Percentiles rank a stretch among this genome's conserved stretches.
These are phyloP conservation scores for Aegilops speltoides DNA, from an alignment of 176 grass and related monocot species.

Conservation along the genomic window DNA sequence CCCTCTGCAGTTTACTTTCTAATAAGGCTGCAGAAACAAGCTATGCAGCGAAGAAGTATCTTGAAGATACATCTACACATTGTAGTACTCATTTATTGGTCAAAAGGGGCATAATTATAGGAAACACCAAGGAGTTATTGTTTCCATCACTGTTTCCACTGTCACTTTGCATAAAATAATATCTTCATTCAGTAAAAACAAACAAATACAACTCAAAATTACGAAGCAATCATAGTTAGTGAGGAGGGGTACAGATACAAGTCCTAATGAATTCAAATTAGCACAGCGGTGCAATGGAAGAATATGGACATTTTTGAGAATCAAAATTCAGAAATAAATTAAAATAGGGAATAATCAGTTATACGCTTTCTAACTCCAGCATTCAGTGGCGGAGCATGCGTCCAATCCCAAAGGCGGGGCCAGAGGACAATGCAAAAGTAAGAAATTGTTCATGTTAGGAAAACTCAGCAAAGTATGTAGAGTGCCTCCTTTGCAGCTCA, in stretches of 20 bases:
- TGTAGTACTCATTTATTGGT: background rate
- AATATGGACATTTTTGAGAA: background rate
- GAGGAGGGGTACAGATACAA: background rate
- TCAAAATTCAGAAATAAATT: background rate
- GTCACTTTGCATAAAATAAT: background rate
- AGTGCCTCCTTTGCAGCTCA: too few species aligned
- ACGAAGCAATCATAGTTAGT: conserved; percentile 7
- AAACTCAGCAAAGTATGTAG: too few species aligned
- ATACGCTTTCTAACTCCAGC: too few species aligned
- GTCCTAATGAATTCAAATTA: background rate
- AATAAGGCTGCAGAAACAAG: background rate
- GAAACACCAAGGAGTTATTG: background rate
- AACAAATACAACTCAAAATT: background rate
- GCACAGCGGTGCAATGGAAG: background rate
- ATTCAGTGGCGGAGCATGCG: too few species aligned
- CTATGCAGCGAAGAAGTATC: background rate
- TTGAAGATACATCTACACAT: background rate
- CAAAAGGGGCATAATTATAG: background rate
- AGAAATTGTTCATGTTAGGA: too few species aligned
- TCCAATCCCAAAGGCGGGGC: too few species aligned
- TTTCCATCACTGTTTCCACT: background rate
- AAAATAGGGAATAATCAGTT: too few species aligned
- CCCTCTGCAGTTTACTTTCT: background rate
- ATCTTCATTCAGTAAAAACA: background rate
- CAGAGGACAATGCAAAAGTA: too few species aligned